A percentile compares a stretch with the other conserved stretches of the same genome.
Evolutionary conservation across 2,329 filamentous ascomycete genomes (phyloP).

Genomic region (Alternaria longipes): DNA sequence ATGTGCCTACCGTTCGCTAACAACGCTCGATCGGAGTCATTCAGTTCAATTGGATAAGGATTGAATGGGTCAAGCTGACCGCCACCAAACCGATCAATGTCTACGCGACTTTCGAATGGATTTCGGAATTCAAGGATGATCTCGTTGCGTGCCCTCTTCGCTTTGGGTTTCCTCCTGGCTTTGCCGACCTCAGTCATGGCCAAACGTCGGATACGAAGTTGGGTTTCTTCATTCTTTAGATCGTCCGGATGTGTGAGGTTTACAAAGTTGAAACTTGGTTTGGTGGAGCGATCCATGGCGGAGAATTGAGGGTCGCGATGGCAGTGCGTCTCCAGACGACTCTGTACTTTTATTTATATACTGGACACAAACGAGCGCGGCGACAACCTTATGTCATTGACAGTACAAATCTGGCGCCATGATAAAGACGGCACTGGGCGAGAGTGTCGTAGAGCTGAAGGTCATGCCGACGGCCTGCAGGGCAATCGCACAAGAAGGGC

Average conservation of each 20-base stretch:
- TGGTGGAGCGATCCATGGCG: constrained; percentile 36
- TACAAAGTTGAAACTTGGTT: constrained; percentile 42
- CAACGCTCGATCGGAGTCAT: constrained; percentile 32
- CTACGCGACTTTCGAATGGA: constrained; percentile 13
- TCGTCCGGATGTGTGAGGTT: constrained; percentile 45
- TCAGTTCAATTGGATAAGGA: constrained; percentile 38
- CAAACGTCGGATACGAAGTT: constrained; percentile 44
- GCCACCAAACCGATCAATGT: constrained; percentile 32
- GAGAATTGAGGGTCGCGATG: background rate
- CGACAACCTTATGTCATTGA: constrained; percentile 18
- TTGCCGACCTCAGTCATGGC: constrained; percentile 47
- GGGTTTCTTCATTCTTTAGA: constrained; percentile 42
- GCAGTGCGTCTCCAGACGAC: background rate
- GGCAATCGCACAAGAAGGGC: constrained; percentile 8
- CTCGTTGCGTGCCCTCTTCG: constrained; percentile 36
- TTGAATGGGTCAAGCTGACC: constrained; percentile 37
- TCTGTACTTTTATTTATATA: constrained; percentile 8
- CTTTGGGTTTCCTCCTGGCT: constrained; percentile 39
- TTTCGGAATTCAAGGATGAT: constrained; percentile 39
- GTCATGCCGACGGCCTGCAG: constrained; percentile 15
- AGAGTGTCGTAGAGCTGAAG: constrained; percentile 13
- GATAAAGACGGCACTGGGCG: constrained; percentile 5
- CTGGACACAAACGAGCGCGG: background rate
- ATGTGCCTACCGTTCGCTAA: constrained; percentile 36
- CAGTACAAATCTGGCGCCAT: constrained; percentile 6